Evolutionary conservation across 305 asterid species (phyloP), one percentile per base, ranked within the genome.

Genomic region (Solanum hybrid): DNA sequence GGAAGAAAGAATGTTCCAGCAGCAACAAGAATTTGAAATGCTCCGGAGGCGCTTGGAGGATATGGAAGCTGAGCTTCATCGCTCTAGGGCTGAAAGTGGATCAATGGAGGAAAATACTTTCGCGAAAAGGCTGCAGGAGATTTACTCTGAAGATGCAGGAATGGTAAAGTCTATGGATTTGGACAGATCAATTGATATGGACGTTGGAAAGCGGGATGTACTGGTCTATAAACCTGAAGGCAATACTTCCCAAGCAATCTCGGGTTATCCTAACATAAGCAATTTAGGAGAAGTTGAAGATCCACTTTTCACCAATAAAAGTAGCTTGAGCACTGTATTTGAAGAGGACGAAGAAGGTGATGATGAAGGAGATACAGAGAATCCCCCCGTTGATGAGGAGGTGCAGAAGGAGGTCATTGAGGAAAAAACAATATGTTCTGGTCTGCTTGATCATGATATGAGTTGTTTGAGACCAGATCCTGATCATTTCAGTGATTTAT

Each of bases 111-210:
- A 96, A 67, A 94, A 92, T 64, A 90, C 90, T 79, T 95, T 97
- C 39, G 92, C 92, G 87, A 95, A 91, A 61, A 95, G 93, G 87
- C 92, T 97, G 82, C 6, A 93, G 94, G 95, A 95, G 39, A 93
- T 90, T 6, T 94, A 91, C 91, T 74, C 90, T 6, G 99, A 97
- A 13, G 99, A 95, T 88, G 89, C 97, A 0, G 98, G 95, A 42
- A 97, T 97, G 99, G 99, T 96, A 16, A 95, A 95, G 94, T 97
- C 99, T 73, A 97, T 97, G 99, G 99, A 97, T 92, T 91, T 97
- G 93, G 96, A 91, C 81, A 93, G 88, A 74, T 97, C 99, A 3
- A 92, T 94, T 16, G 99, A 97, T 89, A 79, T 97, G 93, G 98
- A 95, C 36, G 92, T 93, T 0, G 93, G 90, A 26, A 92, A 91